Evolutionary conservation across 345 rosid genomes (phyloP), one percentile per base, ranked within the genome.

Genomic region (Cardamine occulta): DNA sequence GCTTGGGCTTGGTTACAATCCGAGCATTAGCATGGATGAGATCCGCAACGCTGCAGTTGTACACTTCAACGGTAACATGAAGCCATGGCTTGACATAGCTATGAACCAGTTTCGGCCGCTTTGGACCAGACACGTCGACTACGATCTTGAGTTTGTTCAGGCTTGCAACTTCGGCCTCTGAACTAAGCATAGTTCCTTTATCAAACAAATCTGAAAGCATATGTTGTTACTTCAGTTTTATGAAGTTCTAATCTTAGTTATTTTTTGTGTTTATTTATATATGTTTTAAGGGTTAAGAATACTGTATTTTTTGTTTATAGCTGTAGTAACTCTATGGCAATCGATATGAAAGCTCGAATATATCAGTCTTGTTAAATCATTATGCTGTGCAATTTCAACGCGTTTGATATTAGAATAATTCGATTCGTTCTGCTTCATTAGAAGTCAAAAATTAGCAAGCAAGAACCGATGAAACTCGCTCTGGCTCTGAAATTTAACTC

Each of bases 61-160:
- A 63, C 98, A 91, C 72, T 91, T 91, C 84, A 94, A 91, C 32
- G 98, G 96, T 67, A 94, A 94, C 71, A 91, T 91, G 97, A 91
- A 94, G 88, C 98, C 97, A 1, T 94, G 97, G 98, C 90, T 94
- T 1, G 98, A 94, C 51, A 91, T 91, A 56, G 97, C 98, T 71
- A 91, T 94, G 98, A 91, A 87, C 82, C 97, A 89, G 82, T 95
- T 90, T 73, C 85, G 87, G 68, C 93, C 95, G 3, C 89, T 92
- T 18, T 95, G 99, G 99, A 85, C 90, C 5, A 92, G 85, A 73
- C 85, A 86, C 10, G 99, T 95, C 2, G 99, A 95, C 82, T 86
- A 85, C 35, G 97, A 92, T 9, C 60, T 91, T 75, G 97, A 94
- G 63, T 90, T 89, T 53, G 88, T 94, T 63, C 98, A 91, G 82